Base-by-base conservation (phyloP, 2,329 filamentous ascomycete species). In the Neopestalotiopsis clavispora region DNA sequence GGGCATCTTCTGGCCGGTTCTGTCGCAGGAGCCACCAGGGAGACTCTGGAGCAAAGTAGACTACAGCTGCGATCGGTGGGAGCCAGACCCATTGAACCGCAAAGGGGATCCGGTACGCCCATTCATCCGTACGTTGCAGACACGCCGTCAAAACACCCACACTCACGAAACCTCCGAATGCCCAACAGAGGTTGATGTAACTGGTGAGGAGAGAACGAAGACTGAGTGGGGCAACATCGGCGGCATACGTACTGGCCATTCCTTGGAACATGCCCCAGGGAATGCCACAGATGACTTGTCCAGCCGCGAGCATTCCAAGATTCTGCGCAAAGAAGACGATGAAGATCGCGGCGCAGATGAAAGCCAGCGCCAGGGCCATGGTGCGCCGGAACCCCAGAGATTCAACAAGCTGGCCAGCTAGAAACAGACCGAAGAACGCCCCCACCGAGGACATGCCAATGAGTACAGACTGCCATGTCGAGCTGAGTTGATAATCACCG, bases 381-480 rank as follows among this genome's bases (percentile, higher is more conserved):
- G 78, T 81, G 70, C 77, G 74, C 84, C 79, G 4, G 80, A 76
- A 23, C 82, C 66, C 34, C 6, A 38, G 10, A 38, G 6, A 1
- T 38, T 38, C 34, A 10, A 38, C 34, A 1, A 38, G 34, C 64
- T 76, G 76, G 9, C 83, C 83, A 65, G 79, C 81, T n/a, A 82
- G 65, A 40, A 81, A 74, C 4, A 83, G 74, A 1, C 84, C 84
- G 1, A 83, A 49, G 28, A 86, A 82, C 52, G 80, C 77, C 2
- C 84, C 84, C 3, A 81, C 77, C n/a, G 77, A 74, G 0, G 79
- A 78, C 5, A 79, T 83, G 34, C 81, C 82, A 10, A 75, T 76
- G 4, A 85, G 72, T 1, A 77, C 81, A 2, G 81, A 78, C 71
- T 85, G 83, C 84, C 84, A 85, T n/a, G 77, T 70, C 1, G 80